Base-by-base conservation (phyloP, 2,329 filamentous ascomycete species). In the Colletotrichum shisoi region DNA sequence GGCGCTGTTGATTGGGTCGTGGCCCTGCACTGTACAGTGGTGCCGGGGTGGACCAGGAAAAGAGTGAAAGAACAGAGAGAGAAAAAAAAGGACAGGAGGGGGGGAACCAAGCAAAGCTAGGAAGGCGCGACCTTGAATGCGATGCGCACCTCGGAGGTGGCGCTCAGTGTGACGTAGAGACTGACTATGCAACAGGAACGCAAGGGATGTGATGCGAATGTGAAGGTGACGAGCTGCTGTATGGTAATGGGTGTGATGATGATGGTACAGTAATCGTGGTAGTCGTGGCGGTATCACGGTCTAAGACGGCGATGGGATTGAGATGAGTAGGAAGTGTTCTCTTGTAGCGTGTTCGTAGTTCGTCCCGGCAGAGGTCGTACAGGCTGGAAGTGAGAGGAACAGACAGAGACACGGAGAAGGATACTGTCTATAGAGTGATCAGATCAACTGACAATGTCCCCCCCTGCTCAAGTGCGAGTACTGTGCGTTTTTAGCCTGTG, bases 151-250 rank as follows among this genome's bases (percentile, higher is more conserved):
- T 24, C 12, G 21, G 31, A 37, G n/a, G n/a, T 12, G 61, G 39
- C 54, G 27, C 15, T 31, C 9, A 12, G 40, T 19, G 59, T 67
- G 64, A 67, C 64, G 64, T 67, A 27, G 53, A 53, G 40, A 54
- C 24, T 48, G 7, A 40, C 58, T 63, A 39, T 49, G 64, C 60
- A 34, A 40, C 46, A 27, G 54, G 39, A 67, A 63, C 64, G 60
- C 53, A 58, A 67, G 61, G 64, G 57, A 59, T 9, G 13, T 5
- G n/a, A 17, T 19, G 19, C 31, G 31, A 31, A 31, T 31, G 27
- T 31, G 37, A 31, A 40, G 37, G 44, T 42, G 19, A 51, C 6
- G 12, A 24, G 31, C 31, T 34, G 31, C 31, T 46, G 42, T 21
- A 9, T 37, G 8, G 27, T 19, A 34, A 31, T 21, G 58, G n/a